Base-by-base conservation (phyloP, 331 rosid genomes). In the Spiraea crenata region DNA sequence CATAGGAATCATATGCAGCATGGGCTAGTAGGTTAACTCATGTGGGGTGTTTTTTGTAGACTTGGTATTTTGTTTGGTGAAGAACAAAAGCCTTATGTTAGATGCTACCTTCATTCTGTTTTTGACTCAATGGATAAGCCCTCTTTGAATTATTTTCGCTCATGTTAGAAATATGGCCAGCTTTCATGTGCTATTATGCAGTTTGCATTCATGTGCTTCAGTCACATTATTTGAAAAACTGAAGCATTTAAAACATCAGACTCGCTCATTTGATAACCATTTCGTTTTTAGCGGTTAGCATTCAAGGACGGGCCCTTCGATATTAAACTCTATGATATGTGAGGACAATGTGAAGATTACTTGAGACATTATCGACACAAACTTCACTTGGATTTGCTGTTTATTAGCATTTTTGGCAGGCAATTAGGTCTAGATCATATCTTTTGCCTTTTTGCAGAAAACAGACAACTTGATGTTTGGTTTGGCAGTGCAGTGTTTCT, bases 41-140 rank as follows among this genome's bases (percentile, higher is more conserved):
- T 84, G 83, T 89, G 95, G 72, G 78, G 16, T 76, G 84, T 71
- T 76, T 76, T 67, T 58, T 25, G 49, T 25, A 31, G 77, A 39
- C 70, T 62, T 14, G 3, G 64, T 44, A 4, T 51, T 44, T 16
- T 56, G 74, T 52, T 17, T 39, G 74, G 74, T 42, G 50, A 50
- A 54, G 54, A 52, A 8, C 49, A 50, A 46, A 68, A 55, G 41
- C 68, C 59, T 15, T 56, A 5, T 57, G 73, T 25, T 25, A 0
- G 31, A 25, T 25, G 35, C 15, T 37, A 25, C 55, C 7, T 39
- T 34, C 35, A n/a, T 45, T 11, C 42, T 17, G 46, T 0, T 44
- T 37, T 42, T 47, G 42, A 62, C 65, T 69, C 25, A 20, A 52
- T 52, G 19, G 75, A 41, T 42, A 69, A 9, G 55, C 41, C 45